Percentiles rank a stretch among this genome's conserved stretches.
phyloP scores from a whole-genome alignment of 345 rosid species.

The Balakata baccata region DNA sequence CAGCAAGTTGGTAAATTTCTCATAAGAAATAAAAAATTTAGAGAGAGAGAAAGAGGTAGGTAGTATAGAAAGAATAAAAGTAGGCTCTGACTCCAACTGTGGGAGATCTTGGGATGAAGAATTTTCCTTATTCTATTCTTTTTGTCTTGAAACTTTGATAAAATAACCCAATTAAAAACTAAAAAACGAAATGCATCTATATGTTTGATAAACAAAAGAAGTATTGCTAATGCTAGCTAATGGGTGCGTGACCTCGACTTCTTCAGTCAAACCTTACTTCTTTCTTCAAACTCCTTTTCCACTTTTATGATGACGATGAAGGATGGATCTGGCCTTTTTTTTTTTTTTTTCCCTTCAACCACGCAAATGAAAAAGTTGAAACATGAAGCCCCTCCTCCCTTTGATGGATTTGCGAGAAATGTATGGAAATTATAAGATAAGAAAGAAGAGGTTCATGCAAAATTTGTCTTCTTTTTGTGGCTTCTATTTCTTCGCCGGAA shows the following conservation, averaged over 20 bases:
- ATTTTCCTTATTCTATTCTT: slow-evolving; percentile 48
- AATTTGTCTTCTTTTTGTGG: slow-evolving; percentile 18
- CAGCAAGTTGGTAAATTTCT: neutral
- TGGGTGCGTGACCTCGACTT: slow-evolving; percentile 31
- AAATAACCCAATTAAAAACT: neutral
- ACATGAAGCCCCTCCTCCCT: neutral
- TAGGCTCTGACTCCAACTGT: slow-evolving; percentile 47
- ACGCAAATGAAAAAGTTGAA: neutral
- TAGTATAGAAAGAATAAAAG: slow-evolving; percentile 14
- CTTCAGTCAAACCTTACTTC: slow-evolving; percentile 44
- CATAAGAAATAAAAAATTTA: slow-evolving; percentile 3
- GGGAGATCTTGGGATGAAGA: slow-evolving; percentile 58
- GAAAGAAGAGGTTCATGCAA: slow-evolving; percentile 35
- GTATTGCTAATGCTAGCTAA: slow-evolving; percentile 10
- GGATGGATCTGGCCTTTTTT: neutral
- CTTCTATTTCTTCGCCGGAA: slow-evolving; percentile 35
- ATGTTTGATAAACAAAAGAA: neutral
- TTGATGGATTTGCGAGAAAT: slow-evolving; percentile 9
- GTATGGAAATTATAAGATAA: neutral
- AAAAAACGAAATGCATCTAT: neutral
- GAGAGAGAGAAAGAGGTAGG: slow-evolving; percentile 19
- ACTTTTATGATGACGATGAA: slow-evolving; percentile 2
- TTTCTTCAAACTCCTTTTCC: slow-evolving; percentile 6
- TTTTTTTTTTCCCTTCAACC: neutral
- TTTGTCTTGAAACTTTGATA: slow-evolving; percentile 50